Percentiles rank a stretch among this genome's conserved stretches.
These are phyloP conservation scores for Suillus variegatus DNA, from an alignment of 768 basidiomycete species.

Conservation along the genomic window DNA sequence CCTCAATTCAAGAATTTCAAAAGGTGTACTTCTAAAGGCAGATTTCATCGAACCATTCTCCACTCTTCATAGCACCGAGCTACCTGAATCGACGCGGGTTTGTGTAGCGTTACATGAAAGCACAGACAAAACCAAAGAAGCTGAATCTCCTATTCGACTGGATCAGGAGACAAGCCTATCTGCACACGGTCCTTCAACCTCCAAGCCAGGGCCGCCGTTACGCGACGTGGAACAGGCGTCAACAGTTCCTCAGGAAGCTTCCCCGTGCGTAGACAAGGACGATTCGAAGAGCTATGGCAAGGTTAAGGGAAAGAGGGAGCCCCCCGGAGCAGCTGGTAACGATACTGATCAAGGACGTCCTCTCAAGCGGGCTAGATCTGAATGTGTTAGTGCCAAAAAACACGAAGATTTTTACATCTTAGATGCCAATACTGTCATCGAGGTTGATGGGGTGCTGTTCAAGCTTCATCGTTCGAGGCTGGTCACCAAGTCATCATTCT, in stretches of 20 bases:
- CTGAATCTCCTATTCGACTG: not conserved
- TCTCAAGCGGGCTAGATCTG: not conserved
- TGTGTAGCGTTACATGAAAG: not conserved
- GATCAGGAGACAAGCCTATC: not conserved
- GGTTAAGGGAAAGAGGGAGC: not conserved
- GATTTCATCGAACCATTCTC: too few species aligned
- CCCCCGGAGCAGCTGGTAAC: not conserved
- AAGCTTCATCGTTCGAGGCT: slow-evolving; percentile 38
- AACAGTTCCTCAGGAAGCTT: not conserved
- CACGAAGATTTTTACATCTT: slow-evolving; percentile 33
- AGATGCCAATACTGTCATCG: slow-evolving; percentile 37
- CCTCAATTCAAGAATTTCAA: too few species aligned
- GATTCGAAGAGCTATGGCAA: not conserved
- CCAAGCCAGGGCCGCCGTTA: not conserved
- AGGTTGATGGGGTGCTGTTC: slow-evolving; percentile 34
- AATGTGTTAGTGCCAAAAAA: not conserved
- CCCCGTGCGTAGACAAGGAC: not conserved
- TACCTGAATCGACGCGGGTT: too few species aligned
- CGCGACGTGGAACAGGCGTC: not conserved
- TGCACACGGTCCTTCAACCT: not conserved
- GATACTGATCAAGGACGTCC: not conserved
- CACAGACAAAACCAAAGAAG: not conserved
- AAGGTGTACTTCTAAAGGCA: too few species aligned
- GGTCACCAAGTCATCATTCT: slow-evolving; percentile 32
- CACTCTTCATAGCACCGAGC: too few species aligned